Evolutionary conservation across 2,329 filamentous ascomycete species (phyloP), one percentile per base, ranked within the genome.

Genomic region (Venturia carpophila): DNA sequence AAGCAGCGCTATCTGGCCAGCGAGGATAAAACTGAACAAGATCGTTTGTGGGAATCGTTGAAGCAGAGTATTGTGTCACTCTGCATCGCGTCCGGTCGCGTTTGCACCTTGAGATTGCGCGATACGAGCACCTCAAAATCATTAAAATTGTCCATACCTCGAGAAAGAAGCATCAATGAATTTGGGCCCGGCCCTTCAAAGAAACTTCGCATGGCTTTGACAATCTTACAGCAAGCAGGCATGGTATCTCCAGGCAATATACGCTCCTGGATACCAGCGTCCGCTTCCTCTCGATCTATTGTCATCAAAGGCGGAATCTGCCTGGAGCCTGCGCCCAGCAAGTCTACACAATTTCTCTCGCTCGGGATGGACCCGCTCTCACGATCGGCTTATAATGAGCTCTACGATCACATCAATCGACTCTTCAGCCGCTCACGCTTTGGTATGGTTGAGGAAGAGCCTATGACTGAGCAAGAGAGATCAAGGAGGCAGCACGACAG

Each of bases 381-480:
- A 30, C 78, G 81, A 4, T 76, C 78, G 60, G 82, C 82, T 0
- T 80, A 84, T 3, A 89, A 88, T 66, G 75, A 89, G 7, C 74
- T 97, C 0, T 95, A 90, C 69, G 85, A 90, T 64, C 86, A 89
- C 66, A 80, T 96, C 66, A 97, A 97, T 73, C 82, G 81, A 27
- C 71, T 92, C 1, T 96, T 97, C 73, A 76, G 80, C 5, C 81
- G 83, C 49, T 97, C 94, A 0, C 84, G 80, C 66, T 99, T 97
- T 76, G 91, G 91, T 0, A 75, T 79, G 17, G 66, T 80, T 3
- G 85, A 87, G 24, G 80, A 83, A n/a, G 1, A 70, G 73, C 6
- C 41, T 67, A 69, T 2, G 71, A 74, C 30, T 66, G 75, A 75
- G 39, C 69, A 70, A 4, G 77, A 79, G 19, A 74, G 72, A 60